These are phyloP conservation scores for Dalechampia spathulata DNA, from an alignment of 441 rosid genomes.

Conservation along the genomic window DNA sequence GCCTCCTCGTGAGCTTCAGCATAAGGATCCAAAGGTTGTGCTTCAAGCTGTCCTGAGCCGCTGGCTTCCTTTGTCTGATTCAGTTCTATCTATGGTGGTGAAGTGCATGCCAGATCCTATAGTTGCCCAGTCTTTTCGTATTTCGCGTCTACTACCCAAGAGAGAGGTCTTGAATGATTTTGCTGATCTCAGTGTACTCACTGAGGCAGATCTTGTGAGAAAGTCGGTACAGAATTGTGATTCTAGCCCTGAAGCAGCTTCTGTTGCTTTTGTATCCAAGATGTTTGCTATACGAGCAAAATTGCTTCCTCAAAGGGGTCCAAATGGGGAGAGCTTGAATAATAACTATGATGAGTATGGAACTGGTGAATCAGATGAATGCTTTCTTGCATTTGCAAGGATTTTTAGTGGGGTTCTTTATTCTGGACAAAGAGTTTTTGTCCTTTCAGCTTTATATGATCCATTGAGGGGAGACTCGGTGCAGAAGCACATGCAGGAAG, in stretches of 20 bases:
- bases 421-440: conserved; percentile 59
- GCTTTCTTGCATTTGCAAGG: conserved; percentile 96
- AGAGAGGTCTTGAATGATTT: conserved; percentile 37
- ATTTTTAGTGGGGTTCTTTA: conserved; percentile 76
- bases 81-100: conserved; percentile 86
- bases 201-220: conserved; percentile 68
- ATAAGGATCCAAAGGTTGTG: conserved; percentile 75
- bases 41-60: conserved; percentile 86
- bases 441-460: conserved; percentile 77
- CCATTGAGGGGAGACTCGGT: conserved; percentile 59
- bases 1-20: conserved; percentile 72
- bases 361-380: conserved; percentile 67
- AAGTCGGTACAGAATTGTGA: conserved; percentile 75
- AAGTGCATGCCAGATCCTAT: conserved; percentile 76
- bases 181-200: conserved; percentile 39
- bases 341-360: conserved; percentile 48
- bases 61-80: conserved; percentile 92
- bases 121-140: conserved; percentile 60
- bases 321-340: conserved; percentile 54
- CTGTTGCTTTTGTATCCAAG: conserved; percentile 84
- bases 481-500: conserved; percentile 84
- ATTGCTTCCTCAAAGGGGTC: conserved; percentile 68
- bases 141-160: conserved; percentile 70
- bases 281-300: conserved; percentile 86
- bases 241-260: conserved; percentile 51